Evolutionary conservation across 176 grass and related monocot genomes (phyloP).

Genomic region (Aegilops bicornis): DNA sequence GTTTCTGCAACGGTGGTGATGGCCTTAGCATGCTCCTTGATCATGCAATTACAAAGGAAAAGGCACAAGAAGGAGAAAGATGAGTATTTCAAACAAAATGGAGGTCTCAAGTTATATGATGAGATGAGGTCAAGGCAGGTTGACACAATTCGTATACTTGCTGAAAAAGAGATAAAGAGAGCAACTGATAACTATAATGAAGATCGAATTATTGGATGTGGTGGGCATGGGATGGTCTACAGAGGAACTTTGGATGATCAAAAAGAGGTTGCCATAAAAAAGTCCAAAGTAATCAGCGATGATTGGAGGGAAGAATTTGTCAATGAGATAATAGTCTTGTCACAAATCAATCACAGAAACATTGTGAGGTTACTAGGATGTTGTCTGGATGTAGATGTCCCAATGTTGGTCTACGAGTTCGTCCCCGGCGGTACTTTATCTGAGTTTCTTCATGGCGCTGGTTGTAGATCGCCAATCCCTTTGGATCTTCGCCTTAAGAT

Average conservation of each 20-base stretch:
- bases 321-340: neutral
- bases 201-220: neutral
- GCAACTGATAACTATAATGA: neutral
- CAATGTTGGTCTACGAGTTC: neutral
- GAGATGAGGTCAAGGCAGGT: conserved; percentile 8
- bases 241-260: neutral
- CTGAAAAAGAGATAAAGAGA: neutral
- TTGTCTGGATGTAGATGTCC: neutral
- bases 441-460: neutral
- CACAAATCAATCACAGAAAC: conserved; percentile 2
- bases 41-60: neutral
- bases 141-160: neutral
- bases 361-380: neutral
- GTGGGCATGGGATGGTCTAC: neutral
- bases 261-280: neutral
- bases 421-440: neutral
- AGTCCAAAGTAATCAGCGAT: neutral
- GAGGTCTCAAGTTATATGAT: neutral
- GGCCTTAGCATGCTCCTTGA: neutral
- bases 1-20: neutral
- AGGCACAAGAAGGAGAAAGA: neutral
- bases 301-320: neutral
- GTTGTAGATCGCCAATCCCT: neutral
- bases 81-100: conserved; percentile 14
- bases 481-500: neutral